These are phyloP conservation scores for Fusarium burgessii DNA, from an alignment of 2,329 filamentous ascomycete genomes.

Conservation along the genomic window DNA sequence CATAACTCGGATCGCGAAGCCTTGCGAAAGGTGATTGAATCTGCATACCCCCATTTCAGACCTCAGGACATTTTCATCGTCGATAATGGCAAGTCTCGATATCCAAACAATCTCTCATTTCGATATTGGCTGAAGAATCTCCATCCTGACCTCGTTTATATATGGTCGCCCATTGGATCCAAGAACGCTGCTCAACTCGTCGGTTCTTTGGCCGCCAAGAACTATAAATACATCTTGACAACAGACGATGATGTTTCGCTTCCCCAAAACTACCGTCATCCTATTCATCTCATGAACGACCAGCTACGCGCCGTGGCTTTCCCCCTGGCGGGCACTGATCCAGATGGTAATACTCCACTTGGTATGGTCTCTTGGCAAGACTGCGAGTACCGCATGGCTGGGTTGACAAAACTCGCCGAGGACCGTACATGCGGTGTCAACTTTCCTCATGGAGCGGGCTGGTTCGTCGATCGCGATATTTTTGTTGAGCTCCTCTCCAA, in stretches of 20 bases:
- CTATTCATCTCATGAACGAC: neutral
- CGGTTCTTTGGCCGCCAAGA: neutral
- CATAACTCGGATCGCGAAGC: slow-evolving; percentile 10
- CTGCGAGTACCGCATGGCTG: slow-evolving; percentile 5
- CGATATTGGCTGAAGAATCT: slow-evolving; percentile 2
- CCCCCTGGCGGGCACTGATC: neutral
- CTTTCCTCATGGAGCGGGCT: neutral
- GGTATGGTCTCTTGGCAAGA: slow-evolving; percentile 15
- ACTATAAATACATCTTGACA: slow-evolving; percentile 9
- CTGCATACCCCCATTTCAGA: slow-evolving; percentile 1
- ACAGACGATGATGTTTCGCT: slow-evolving; percentile 8
- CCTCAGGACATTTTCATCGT: slow-evolving; percentile 15
- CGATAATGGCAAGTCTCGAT: neutral
- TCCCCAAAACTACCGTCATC: slow-evolving; percentile 3
- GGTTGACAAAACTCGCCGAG: slow-evolving; percentile 4
- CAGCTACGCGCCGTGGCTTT: neutral
- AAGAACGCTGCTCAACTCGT: slow-evolving; percentile 9
- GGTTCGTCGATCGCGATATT: slow-evolving; percentile 8
- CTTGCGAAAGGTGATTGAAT: neutral
- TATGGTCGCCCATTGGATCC: slow-evolving; percentile 9
- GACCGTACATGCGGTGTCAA: slow-evolving; percentile 1
- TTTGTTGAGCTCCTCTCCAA: slow-evolving; percentile 4
- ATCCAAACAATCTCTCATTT: slow-evolving; percentile 6
- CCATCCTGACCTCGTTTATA: neutral
- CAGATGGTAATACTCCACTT: neutral